Conservation (phyloP, 371 early-diverging fungal genomes). For the Mortierella sp. region DNA sequence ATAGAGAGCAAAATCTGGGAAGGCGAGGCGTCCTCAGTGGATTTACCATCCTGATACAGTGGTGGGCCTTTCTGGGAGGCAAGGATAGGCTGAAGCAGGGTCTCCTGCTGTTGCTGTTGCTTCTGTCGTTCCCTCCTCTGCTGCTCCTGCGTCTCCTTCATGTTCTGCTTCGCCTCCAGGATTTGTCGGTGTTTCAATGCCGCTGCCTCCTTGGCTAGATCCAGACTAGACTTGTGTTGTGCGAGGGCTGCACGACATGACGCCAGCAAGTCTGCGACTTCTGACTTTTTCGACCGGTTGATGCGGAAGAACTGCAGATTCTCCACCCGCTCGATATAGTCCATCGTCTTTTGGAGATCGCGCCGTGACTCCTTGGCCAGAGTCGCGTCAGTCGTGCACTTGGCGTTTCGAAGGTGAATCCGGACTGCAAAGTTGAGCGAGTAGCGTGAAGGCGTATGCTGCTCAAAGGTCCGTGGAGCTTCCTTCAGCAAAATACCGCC, state of each 20-base stretch:
- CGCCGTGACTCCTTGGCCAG: constrained; percentile 47
- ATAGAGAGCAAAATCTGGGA: constrained; percentile 31
- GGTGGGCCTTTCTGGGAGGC: constrained; percentile 18
- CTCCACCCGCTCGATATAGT: constrained; percentile 46
- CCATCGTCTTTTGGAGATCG: constrained; percentile 54
- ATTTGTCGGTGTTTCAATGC: constrained; percentile 38
- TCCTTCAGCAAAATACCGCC: constrained; percentile 48
- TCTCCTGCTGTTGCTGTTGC: constrained; percentile 18
- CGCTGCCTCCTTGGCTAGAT: constrained; percentile 49
- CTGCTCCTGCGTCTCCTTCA: constrained; percentile 19
- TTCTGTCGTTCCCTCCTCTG: constrained; percentile 11
- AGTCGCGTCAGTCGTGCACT: constrained; percentile 30
- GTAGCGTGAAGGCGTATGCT: constrained; percentile 42
- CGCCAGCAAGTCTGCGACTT: constrained; percentile 45
- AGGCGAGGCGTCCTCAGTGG: constrained; percentile 10
- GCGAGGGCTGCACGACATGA: constrained; percentile 50
- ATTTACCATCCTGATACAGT: neutral
- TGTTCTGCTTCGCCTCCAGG: constrained; percentile 15
- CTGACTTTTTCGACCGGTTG: constrained; percentile 49
- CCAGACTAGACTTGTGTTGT: constrained; percentile 48
- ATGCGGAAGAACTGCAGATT: constrained; percentile 55
- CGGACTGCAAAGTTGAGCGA: constrained; percentile 54
- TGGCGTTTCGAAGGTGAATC: constrained; percentile 53
- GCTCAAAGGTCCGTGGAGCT: constrained; percentile 42
- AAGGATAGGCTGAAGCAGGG: constrained; percentile 25